These are phyloP conservation scores for Citeromyces nyonsensis DNA, from an alignment of 805 yeast species.

Conservation along the genomic window DNA sequence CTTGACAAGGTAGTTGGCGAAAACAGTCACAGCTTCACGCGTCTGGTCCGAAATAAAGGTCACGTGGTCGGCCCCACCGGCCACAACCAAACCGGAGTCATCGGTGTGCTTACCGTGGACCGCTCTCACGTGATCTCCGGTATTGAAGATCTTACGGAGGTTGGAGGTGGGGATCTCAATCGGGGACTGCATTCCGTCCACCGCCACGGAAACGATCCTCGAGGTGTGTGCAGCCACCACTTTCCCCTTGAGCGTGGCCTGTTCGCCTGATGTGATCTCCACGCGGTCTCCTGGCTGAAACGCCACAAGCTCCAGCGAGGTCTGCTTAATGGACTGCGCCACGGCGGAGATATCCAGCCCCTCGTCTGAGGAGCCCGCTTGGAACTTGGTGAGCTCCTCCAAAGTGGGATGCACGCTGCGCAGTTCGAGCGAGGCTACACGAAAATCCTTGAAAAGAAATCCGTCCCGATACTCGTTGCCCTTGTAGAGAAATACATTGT, in stretches of 20 bases:
- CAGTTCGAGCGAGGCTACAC: slow-evolving; percentile 66
- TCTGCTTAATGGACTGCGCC: slow-evolving; percentile 69
- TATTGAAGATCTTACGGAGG: slow-evolving; percentile 69
- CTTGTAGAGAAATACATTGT: slow-evolving; percentile 52
- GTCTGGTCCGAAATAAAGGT: slow-evolving; percentile 84
- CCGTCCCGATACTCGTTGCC: slow-evolving; percentile 89
- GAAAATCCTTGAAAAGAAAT: slow-evolving; percentile 73
- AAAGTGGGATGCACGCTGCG: slow-evolving; percentile 71
- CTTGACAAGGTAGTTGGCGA: slow-evolving; percentile 79
- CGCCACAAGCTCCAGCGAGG: slow-evolving; percentile 32
- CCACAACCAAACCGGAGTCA: slow-evolving; percentile 89
- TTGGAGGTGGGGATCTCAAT: slow-evolving; percentile 74
- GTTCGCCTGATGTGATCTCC: slow-evolving; percentile 87
- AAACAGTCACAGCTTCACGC: slow-evolving; percentile 77
- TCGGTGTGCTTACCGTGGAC: slow-evolving; percentile 83
- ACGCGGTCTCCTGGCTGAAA: slow-evolving; percentile 94
- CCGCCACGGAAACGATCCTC: slow-evolving; percentile 33
- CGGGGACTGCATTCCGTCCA: slow-evolving; percentile 3
- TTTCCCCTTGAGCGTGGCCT: slow-evolving; percentile 73
- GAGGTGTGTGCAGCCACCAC: slow-evolving; percentile 51
- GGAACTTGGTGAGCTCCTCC: slow-evolving; percentile 77
- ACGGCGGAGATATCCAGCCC: slow-evolving; percentile 81
- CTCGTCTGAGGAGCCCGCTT: slow-evolving; percentile 60
- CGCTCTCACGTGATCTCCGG: slow-evolving; percentile 93
- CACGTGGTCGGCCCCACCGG: slow-evolving; percentile 70